Evolutionary conservation across 2,329 filamentous ascomycete species (phyloP), one percentile per base, ranked within the genome.

Genomic region (Botrytis elliptica): DNA sequence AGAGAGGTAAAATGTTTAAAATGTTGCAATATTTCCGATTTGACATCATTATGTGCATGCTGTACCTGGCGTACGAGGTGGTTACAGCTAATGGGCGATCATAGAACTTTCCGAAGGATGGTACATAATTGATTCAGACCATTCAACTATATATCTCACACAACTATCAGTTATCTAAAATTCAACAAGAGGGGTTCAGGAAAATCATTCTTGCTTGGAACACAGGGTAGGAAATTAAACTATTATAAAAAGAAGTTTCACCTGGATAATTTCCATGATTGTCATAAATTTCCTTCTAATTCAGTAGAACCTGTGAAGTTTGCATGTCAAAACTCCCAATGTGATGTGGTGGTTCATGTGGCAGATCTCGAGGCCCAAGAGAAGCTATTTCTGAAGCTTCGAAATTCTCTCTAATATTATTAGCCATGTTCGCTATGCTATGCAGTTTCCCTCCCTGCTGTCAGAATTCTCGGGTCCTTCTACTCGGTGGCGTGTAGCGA

Each of bases 401-500:
- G 5, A 29, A 40, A 57, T 57, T 57, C 20, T 29, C 10, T 65
- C 6, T 22, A 6, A 36, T 20, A 29, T 67, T 42, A 68, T 63
- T 63, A 63, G 60, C 60, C 36, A 42, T 63, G 49, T 57, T 57
- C n/a, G 10, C 36, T n/a, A 42, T 33, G 10, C 36, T 38, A 57
- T 69, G 52, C 65, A 55, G 33, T 55, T 40, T 67, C 70, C 70
- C 55, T 57, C 70, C 63, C 71, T 73, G 71, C 52, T 69, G 71
- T 69, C 55, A 69, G 64, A 73, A 69, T 52, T 59, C 70, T 66
- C 62, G 62, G 70, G 70, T 65, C 60, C 33, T 71, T 42, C 44
- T 69, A 73, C 64, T 73, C 71, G 71, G 71, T 73, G 64, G 71
- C 52, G 42, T 62, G 64, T 72, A 55, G 40, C 63, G 40, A 72